Evolutionary conservation across 495 filamentous ascomycete species (phyloP), one percentile per base, ranked within the genome.

Genomic region (Annulohypoxylon stygium): DNA sequence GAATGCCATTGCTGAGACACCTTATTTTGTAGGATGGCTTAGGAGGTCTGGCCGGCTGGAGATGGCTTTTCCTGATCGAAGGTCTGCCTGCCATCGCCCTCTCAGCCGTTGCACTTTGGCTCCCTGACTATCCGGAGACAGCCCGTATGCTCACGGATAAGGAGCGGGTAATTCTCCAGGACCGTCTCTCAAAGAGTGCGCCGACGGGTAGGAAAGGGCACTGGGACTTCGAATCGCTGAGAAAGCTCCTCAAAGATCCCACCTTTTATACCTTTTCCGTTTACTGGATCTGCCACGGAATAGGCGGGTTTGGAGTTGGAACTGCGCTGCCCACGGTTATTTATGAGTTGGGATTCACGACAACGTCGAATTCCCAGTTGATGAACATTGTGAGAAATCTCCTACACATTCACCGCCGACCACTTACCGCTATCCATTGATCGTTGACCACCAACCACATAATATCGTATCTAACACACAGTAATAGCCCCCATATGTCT

Each of bases 11-110:
- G 14, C 57, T 62, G 3, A 67, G 36, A 16, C n/a, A 20, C 4
- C 12, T 9, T 50, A 23, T 39, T 0, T 7, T 26, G 8, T 55
- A 74, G 71, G 75, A 83, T 60, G 76, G 77, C 0, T 47, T 74
- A 0, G 76, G 76, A 11, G 82, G 79, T 0, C 66, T 83, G 0
- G 75, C 78, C 14, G 83, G 82, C 7, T 85, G 83, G 83, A 55
- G 82, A 20, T 85, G 83, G 83, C 64, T 86, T 26, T 86, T 85
- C 50, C 71, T 86, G 18, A 61, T 86, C 2, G 82, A 86, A 73
- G 84, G 83, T 0, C 62, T 85, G 5, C 81, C 82, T 2, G 81
- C 83, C 4, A 79, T 84, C 20, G 11, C 79, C 0, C 70, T 82
- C 16, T 75, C 82, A 5, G 59, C 81, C 50, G 73, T 80, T 6